Base-by-base conservation (phyloP, 148 eudicot genomes). In the Rhododendron griersonianum region DNA sequence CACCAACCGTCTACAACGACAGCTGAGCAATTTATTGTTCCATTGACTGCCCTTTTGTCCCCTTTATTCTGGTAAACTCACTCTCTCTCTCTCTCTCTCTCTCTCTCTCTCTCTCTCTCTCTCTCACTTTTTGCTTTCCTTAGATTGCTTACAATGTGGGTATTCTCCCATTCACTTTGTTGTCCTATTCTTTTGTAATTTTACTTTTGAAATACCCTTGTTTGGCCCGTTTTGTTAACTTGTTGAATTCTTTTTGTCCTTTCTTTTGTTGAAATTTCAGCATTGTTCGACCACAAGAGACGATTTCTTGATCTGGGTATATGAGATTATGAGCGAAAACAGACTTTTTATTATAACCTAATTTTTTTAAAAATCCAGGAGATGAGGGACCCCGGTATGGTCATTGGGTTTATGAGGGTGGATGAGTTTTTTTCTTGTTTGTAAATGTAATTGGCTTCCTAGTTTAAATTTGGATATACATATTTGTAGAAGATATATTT, bases 131-230 rank as follows among this genome's bases (percentile, higher is more conserved):
- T 51, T 47, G 55, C 57, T 80, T 90, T 89, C 89, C 75, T 21
- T 81, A 44, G 87, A 87, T 95, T 93, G 91, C 96, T 94, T 94
- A 92, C 69, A 69, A 48, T 75, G 89, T 80, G 94, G 91, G 87
- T 92, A 95, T 95, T 90, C 94, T 85, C 78, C 87, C 63, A 88
- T 88, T 84, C 83, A 35, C 65, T 39, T 84, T 91, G 89, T 57
- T 25, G 77, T 47, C 44, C 23, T 76, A 88, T 81, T 57, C 67
- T 59, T 85, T 74, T 87, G 25, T 35, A 23, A 11, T 47, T 47
- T 69, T 41, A 7, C 41, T 83, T 86, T 41, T 84, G 79, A 57
- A 71, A 57, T 82, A 88, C 69, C 35, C 51, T 82, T 78, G 21
- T 18, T 82, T 67, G 61, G 37, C 81, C 23, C 75, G 13, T 81